A percentile compares a stretch with the other conserved stretches of the same genome.
phyloP scores from a whole-genome alignment of 2,329 filamentous ascomycete genomes.

The Stachybotrys chlorohalonatus region DNA sequence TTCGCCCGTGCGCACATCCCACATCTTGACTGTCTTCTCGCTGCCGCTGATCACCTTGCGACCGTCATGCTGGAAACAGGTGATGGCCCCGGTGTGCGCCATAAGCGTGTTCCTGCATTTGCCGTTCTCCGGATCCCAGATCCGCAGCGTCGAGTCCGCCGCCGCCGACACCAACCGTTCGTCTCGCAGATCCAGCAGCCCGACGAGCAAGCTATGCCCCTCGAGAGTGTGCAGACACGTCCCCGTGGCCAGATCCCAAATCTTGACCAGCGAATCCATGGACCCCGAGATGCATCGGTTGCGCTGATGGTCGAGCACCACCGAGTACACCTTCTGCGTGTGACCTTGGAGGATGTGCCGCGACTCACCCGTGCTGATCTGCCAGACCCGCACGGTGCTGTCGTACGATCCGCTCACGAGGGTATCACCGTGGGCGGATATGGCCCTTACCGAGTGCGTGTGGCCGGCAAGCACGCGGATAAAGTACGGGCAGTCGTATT shows the following conservation, averaged over 20 bases:
- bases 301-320: constrained; percentile 83
- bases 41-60: constrained; percentile 95
- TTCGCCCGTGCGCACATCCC: constrained; percentile 87
- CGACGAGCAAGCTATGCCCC: constrained; percentile 86
- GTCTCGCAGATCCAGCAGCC: constrained; percentile 79
- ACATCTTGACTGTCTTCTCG: constrained; percentile 96
- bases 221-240: constrained; percentile 81
- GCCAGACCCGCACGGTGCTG: constrained; percentile 91
- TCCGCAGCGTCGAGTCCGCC: constrained; percentile 87
- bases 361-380: constrained; percentile 87
- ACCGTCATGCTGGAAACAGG: constrained; percentile 95
- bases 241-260: constrained; percentile 89
- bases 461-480: constrained; percentile 81
- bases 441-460: constrained; percentile 87
- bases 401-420: constrained; percentile 98
- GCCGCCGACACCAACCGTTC: constrained; percentile 90
- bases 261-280: constrained; percentile 97
- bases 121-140: constrained; percentile 93
- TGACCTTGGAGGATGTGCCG: constrained; percentile 80
- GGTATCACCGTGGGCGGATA: constrained; percentile 88
- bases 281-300: constrained; percentile 96
- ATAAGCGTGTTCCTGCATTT: constrained; percentile 83
- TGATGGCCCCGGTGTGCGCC: constrained; percentile 94
- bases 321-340: constrained; percentile 90
- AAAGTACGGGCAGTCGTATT: constrained; percentile 87